Evolutionary conservation across 495 filamentous ascomycete genomes (phyloP), one percentile per base, ranked within the genome.

Genomic region (Aspergillus asperescens): DNA sequence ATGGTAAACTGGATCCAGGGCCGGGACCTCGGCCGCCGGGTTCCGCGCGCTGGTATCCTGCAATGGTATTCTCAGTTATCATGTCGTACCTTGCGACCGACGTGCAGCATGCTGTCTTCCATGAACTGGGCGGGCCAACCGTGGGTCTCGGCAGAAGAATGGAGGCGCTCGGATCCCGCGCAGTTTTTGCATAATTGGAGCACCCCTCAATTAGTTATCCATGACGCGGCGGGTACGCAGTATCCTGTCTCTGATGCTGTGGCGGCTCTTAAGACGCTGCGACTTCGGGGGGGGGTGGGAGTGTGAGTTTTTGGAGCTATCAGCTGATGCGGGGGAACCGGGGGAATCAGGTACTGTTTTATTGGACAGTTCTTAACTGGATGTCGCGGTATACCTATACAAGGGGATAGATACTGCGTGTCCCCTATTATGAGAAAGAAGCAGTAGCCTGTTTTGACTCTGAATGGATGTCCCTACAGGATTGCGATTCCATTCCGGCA

Each of bases 361-460:
- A 45, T 45, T 12, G 13, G 23, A 45, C 42, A 16, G 23, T 45
- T 12, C 42, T 45, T 28, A 13, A 28, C 8, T 45, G 42, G 42
- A 28, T 45, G 42, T 23, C n/a, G 1, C 23, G 42, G 24, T n/a
- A n/a, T n/a, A n/a, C n/a, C n/a, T 45, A 45, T 45, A 45, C 42
- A 24, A 45, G 12, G 15, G 7, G 38, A 40, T 40, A 20, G 18
- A n/a, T n/a, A n/a, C n/a, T n/a, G n/a, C n/a, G n/a, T n/a, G n/a
- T n/a, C n/a, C n/a, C n/a, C n/a, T n/a, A n/a, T n/a, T n/a, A n/a
- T n/a, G n/a, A n/a, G n/a, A n/a, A n/a, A n/a, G n/a, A n/a, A n/a
- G n/a, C n/a, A n/a, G n/a, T n/a, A n/a, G n/a, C n/a, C n/a, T n/a
- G n/a, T n/a, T n/a, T n/a, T n/a, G n/a, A n/a, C n/a, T n/a, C n/a